These are phyloP conservation scores for Penicillium sp. DNA, from an alignment of 2,329 filamentous ascomycete species.

Conservation along the genomic window DNA sequence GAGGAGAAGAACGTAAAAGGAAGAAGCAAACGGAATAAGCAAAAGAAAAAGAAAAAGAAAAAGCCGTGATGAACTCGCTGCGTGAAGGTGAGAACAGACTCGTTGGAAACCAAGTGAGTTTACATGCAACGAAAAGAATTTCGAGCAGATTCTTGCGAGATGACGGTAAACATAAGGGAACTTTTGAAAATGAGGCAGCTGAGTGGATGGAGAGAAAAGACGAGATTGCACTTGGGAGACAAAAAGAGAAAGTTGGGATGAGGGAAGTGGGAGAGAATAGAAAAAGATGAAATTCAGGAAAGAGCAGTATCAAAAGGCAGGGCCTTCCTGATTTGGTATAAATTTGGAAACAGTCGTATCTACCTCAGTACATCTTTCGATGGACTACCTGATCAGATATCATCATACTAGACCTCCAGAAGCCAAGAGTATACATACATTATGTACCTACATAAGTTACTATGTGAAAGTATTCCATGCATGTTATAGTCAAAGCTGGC, in stretches of 20 bases:
- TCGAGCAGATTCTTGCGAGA: conserved; percentile 24
- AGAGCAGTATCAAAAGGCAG: background rate
- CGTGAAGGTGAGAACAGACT: conserved; percentile 7
- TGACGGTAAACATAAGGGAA: conserved; percentile 19
- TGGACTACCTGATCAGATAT: background rate
- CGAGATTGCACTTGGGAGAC: conserved; percentile 5
- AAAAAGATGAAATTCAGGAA: background rate
- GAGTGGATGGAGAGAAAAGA: background rate
- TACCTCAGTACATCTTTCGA: background rate
- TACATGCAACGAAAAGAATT: conserved; percentile 26
- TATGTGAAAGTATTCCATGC: too few species aligned
- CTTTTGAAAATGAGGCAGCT: conserved; percentile 14
- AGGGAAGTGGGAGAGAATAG: background rate
- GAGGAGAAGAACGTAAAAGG: background rate
- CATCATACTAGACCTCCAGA: background rate
- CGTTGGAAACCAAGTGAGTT: conserved; percentile 21
- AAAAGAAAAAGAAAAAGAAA: too few species aligned
- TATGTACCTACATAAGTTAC: too few species aligned
- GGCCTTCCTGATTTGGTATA: background rate
- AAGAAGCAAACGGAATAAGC: too few species aligned
- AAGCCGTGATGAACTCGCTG: background rate
- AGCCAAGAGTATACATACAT: too few species aligned
- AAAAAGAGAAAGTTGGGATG: background rate
- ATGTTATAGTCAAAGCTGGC: too few species aligned
- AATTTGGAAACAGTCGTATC: too few species aligned